Conservation (phyloP, 1,139 yeast genomes). For the Tardiomyces blankii region DNA sequence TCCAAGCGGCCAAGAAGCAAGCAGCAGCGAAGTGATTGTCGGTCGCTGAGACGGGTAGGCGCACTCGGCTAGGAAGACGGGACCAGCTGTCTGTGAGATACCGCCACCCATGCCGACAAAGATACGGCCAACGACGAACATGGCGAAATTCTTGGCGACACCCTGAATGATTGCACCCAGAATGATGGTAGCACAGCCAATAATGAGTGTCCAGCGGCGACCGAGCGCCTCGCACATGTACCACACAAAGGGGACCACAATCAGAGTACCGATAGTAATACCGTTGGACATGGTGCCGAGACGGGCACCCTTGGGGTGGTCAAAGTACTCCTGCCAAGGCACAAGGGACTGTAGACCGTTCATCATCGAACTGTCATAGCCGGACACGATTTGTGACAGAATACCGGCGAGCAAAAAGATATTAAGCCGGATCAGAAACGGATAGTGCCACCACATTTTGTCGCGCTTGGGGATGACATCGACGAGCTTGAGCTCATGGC, state of each 20-base stretch:
- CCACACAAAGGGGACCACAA: conserved; percentile 21
- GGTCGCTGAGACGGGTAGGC: conserved; percentile 57
- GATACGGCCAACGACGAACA: conserved; percentile 50
- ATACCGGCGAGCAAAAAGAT: conserved; percentile 22
- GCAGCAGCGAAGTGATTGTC: conserved; percentile 36
- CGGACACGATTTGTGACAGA: conserved; percentile 37
- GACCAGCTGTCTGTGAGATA: conserved; percentile 57
- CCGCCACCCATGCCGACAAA: conserved; percentile 64
- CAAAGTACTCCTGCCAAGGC: conserved; percentile 27
- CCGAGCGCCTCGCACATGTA: conserved; percentile 34
- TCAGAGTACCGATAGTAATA: conserved; percentile 37
- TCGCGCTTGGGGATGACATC: conserved; percentile 20
- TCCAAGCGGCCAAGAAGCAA: conserved; percentile 41
- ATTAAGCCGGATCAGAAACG: conserved; percentile 31
- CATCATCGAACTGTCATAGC: conserved; percentile 42
- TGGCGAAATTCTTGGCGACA: conserved; percentile 57
- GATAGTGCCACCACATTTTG: conserved; percentile 24
- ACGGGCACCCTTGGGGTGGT: conserved; percentile 32
- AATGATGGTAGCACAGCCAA: conserved; percentile 29
- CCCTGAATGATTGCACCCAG: conserved; percentile 2
- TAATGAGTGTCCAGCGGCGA: conserved; percentile 28
- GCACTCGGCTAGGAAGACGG: conserved; percentile 66
- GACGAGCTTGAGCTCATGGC: background rate
- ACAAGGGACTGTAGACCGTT: conserved; percentile 38
- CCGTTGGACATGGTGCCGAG: conserved; percentile 41